Evolutionary conservation across 352 stramenopile genomes (phyloP).

Genomic region (Phytopythium vexans): DNA sequence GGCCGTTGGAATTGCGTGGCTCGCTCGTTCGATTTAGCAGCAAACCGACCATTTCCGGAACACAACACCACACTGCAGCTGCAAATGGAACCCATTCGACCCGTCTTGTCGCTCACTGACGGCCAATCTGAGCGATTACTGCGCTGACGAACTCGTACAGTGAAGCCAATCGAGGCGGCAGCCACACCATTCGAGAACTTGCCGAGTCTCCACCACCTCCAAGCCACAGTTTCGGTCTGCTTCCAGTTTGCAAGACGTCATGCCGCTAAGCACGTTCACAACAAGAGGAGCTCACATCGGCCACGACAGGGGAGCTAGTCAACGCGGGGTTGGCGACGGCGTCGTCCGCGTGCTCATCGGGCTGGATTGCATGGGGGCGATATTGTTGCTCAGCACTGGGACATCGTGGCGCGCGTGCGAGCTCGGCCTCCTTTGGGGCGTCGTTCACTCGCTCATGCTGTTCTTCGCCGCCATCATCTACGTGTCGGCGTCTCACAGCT

Average conservation of each 20-base stretch:
- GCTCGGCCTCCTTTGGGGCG: slow-evolving; percentile 84
- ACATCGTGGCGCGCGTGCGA: slow-evolving; percentile 66
- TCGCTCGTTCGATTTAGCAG: too few relatives aligned
- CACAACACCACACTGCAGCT: too few relatives aligned
- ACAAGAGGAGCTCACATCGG: background rate
- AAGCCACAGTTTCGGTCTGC: background rate
- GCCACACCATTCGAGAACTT: too few relatives aligned
- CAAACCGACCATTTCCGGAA: too few relatives aligned
- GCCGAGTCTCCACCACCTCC: too few relatives aligned
- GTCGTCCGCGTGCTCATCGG: slow-evolving; percentile 47
- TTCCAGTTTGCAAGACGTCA: slow-evolving; percentile 18
- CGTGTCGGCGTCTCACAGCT: slow-evolving; percentile 39
- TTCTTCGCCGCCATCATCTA: slow-evolving; percentile 59
- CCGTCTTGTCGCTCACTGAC: too few relatives aligned
- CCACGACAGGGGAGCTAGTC: slow-evolving; percentile 28
- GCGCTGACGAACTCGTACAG: too few relatives aligned
- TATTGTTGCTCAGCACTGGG: slow-evolving; percentile 73
- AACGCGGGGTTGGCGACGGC: slow-evolving; percentile 32
- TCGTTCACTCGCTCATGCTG: slow-evolving; percentile 78
- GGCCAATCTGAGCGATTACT: too few relatives aligned
- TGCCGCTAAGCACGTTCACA: slow-evolving; percentile 1
- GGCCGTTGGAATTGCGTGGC: too few relatives aligned
- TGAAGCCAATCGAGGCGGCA: too few relatives aligned
- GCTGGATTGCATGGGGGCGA: slow-evolving; percentile 79
- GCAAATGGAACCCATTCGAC: too few relatives aligned